Conservation (phyloP, 208 protist genomes). For the Acanthamoeba royreba region DNA sequence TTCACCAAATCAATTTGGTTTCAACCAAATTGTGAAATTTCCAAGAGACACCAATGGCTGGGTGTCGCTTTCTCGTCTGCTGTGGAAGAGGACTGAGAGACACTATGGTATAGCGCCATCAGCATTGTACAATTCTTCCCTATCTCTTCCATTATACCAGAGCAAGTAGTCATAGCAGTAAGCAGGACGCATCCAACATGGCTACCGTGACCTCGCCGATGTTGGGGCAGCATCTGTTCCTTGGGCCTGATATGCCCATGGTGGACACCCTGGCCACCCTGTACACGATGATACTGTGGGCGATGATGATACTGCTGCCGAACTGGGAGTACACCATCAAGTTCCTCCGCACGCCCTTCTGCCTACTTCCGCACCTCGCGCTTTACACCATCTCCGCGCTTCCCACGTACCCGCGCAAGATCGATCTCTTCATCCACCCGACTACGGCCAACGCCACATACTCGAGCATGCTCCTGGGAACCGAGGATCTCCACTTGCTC, state of each 20-base stretch:
- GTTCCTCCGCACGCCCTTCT: neutral
- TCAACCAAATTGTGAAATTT: too few relatives aligned
- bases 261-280: neutral
- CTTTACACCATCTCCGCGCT: neutral
- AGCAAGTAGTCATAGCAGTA: too few relatives aligned
- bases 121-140: too few relatives aligned
- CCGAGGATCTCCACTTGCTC: neutral
- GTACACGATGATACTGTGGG: neutral
- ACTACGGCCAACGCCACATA: neutral
- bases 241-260: neutral
- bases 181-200: too few relatives aligned
- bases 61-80: too few relatives aligned
- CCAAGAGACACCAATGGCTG: too few relatives aligned
- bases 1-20: too few relatives aligned
- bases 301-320: neutral
- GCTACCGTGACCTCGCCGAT: neutral
- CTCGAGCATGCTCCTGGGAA: neutral
- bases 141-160: too few relatives aligned
- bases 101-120: too few relatives aligned
- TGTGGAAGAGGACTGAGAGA: too few relatives aligned
- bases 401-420: neutral
- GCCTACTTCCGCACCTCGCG: neutral
- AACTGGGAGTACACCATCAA: slow-evolving; percentile 33
- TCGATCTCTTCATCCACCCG: neutral
- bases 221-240: neutral